Evolutionary conservation across 2,329 filamentous ascomycete genomes (phyloP), one percentile per base, ranked within the genome.

Genomic region (Hortaea werneckii): DNA sequence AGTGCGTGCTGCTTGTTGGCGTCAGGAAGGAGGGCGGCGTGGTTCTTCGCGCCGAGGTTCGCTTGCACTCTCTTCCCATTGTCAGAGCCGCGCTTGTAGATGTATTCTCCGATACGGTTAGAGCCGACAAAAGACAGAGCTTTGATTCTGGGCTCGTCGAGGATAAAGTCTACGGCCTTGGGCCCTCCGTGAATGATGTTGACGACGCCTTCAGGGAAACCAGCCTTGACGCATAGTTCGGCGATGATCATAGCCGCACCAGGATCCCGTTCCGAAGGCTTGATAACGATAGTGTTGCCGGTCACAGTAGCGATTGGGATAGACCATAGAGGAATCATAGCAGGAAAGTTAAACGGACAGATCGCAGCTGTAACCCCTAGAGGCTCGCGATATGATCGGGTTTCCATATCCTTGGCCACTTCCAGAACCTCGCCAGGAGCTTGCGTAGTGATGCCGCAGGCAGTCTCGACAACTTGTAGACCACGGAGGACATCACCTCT

Each of bases 331-430:
- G 20, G 20, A 20, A 20, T 20, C 20, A 20, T 20, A 20, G 20
- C 20, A 20, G 20, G 86, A 70, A 92, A 92, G 73, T 92, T 20
- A 64, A 92, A 92, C 1, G 86, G 86, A 73, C 86, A 92, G 56
- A 92, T 92, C 48, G 86, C 84, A 47, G 85, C 85, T 38, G 85
- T 81, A 30, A 92, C 82, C 45, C 86, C 86, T 60, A 92, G 69
- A 49, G 86, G 85, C 20, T 20, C 20, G 20, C 20, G 20, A 20
- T 20, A 20, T 20, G 20, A 20, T 20, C 20, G 20, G 20, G 20
- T 20, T 20, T 20, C 20, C 20, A 20, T 20, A 20, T 20, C 20
- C 20, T 20, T 20, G 20, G 20, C 20, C 20, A 20, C 20, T 20
- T 20, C 20, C 20, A 20, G 20, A 20, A 20, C 20, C 20, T 20